Evolutionary conservation across 163 green algal species (phyloP).

Genomic region (Scenedesmus sp.): DNA sequence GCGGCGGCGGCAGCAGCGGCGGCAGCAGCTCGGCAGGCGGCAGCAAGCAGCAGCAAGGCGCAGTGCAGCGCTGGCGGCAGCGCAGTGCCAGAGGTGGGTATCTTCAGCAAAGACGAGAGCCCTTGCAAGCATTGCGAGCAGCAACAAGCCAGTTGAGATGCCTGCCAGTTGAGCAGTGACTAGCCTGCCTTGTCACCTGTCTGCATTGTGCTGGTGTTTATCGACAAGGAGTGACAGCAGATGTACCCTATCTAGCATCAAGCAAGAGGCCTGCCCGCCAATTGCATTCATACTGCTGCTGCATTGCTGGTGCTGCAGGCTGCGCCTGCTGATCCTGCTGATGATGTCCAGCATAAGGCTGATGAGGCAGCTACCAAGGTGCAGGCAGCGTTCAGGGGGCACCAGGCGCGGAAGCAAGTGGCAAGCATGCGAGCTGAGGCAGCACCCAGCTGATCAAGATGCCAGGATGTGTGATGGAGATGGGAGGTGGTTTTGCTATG

Average conservation of each 20-base stretch:
- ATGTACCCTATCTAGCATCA: neutral
- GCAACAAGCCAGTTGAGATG: neutral
- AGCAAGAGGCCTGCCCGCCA: neutral
- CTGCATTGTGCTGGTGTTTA: neutral
- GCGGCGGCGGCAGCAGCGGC: neutral
- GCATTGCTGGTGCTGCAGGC: neutral
- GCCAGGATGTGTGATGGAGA: neutral
- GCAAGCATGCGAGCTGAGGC: slow-evolving; percentile 47
- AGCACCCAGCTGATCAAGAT: neutral
- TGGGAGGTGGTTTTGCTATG: neutral
- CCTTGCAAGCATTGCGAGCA: slow-evolving; percentile 6
- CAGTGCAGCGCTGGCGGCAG: neutral
- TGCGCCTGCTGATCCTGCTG: slow-evolving; percentile 6
- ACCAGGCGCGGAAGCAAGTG: slow-evolving; percentile 65
- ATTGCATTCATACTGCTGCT: neutral
- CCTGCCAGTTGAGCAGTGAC: no score
- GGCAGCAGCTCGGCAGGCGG: neutral
- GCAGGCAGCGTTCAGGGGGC: slow-evolving; percentile 76
- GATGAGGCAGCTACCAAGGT: slow-evolving; percentile 72
- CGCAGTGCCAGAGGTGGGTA: neutral
- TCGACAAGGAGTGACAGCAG: neutral
- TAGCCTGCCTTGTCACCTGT: no score
- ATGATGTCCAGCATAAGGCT: neutral
- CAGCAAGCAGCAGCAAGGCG: slow-evolving; percentile 9
- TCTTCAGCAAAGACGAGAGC: neutral